Evolutionary conservation across 331 rosid species (phyloP), one percentile per base, ranked within the genome.

Genomic region (Rhamnella rubrinervis): DNA sequence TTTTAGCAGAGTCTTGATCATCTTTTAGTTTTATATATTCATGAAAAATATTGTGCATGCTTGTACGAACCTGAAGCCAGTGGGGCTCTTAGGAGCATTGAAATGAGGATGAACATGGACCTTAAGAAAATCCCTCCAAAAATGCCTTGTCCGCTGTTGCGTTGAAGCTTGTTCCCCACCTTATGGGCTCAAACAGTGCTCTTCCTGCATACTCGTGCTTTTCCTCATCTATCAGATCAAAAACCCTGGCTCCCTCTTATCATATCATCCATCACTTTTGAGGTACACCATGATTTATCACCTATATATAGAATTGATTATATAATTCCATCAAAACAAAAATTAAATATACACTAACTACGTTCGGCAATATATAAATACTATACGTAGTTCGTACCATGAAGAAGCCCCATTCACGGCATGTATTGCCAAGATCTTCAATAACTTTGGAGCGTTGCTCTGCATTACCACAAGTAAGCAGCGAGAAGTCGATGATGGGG

Each of bases 101-200:
- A 78, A 84, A 35, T 63, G 75, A 74, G 92, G 92, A 44, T 84
- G 92, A 68, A 76, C 86, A 39, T 65, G 67, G 56, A 84, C 40
- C 65, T 83, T 83, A 56, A 86, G 86, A 74, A 63, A 86, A 49
- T 86, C 92, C 69, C 92, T 81, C 91, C 88, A 86, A 41, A 75
- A 80, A 70, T 1, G 63, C 56, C 57, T 70, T 67, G 11, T 86
- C 88, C 9, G 78, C 77, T 37, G 16, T 71, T 1, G 50, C 25
- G 59, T 83, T 86, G 82, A 84, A 81, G 77, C 88, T 79, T 49
- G 85, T 86, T 5, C 92, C 88, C 66, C 71, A 86, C 62, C 67
- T 67, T 63, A 86, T 77, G 11, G 85, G 86, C 69, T 81, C 88
- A 57, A 77, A 51, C 15, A 71, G 9, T 0, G 71, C 16, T 55